These are phyloP conservation scores for Meredithiella fracta DNA, from an alignment of 2,329 filamentous ascomycete species.

Conservation along the genomic window DNA sequence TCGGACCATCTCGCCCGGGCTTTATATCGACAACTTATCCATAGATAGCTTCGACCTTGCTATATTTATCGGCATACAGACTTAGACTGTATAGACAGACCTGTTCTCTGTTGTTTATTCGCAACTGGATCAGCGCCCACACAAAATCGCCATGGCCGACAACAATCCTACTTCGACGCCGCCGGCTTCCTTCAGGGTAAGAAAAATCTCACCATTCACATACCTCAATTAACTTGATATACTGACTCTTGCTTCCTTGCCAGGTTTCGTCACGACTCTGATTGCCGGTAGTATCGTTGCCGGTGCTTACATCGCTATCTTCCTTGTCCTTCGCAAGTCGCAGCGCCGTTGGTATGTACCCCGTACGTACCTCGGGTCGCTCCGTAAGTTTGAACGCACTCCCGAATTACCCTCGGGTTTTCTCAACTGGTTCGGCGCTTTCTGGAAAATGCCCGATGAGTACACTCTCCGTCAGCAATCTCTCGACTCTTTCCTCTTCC, in stretches of 20 bases:
- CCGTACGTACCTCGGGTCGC: conserved; percentile 32
- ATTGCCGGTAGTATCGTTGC: conserved; percentile 30
- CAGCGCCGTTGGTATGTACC: conserved; percentile 33
- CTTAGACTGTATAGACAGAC: neutral
- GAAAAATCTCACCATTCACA: neutral
- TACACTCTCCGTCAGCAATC: conserved; percentile 73
- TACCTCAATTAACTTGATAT: neutral
- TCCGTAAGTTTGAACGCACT: conserved; percentile 36
- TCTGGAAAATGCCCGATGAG: conserved; percentile 50
- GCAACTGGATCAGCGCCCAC: neutral
- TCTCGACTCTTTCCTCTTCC: conserved; percentile 69
- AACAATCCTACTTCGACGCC: neutral
- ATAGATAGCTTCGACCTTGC: neutral
- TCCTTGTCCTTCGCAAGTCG: conserved; percentile 29
- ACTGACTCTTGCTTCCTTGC: neutral
- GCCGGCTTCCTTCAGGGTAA: conserved; percentile 14
- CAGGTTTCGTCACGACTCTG: conserved; percentile 29
- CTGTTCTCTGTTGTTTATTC: neutral
- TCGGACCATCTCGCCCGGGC: neutral
- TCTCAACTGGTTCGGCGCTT: conserved; percentile 45
- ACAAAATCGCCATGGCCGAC: conserved; percentile 9
- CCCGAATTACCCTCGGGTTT: conserved; percentile 38
- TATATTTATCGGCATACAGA: neutral
- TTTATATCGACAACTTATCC: neutral
- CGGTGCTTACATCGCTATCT: conserved; percentile 27